These are phyloP conservation scores for Cantharellus anzutake DNA, from an alignment of 768 basidiomycete genomes.

Conservation along the genomic window DNA sequence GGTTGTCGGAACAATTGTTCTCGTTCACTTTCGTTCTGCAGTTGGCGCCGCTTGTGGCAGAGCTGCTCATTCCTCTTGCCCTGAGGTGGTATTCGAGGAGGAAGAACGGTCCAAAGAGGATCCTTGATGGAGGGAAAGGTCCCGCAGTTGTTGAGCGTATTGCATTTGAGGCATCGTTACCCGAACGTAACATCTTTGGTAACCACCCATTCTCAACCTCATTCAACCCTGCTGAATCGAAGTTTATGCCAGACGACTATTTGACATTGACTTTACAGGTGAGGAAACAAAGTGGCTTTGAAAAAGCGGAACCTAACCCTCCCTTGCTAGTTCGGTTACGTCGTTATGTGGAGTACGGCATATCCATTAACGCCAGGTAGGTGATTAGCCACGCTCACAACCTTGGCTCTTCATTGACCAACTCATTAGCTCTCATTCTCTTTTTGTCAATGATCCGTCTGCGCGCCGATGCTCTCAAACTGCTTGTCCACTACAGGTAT, in stretches of 20 bases:
- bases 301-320: background rate
- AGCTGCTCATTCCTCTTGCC: background rate
- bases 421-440: background rate
- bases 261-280: background rate
- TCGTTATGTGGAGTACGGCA: background rate
- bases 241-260: background rate
- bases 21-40: background rate
- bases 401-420: background rate
- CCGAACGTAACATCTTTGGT: background rate
- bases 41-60: background rate
- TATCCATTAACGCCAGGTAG: background rate
- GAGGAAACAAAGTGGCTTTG: background rate
- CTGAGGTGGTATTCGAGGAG: background rate
- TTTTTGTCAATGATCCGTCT: background rate
- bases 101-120: background rate
- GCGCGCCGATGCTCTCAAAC: background rate
- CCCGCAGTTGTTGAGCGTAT: background rate
- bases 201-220: background rate
- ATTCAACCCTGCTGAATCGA: background rate
- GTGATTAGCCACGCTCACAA: background rate
- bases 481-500: background rate
- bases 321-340: background rate
- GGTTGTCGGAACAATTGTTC: background rate
- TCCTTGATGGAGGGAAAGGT: background rate
- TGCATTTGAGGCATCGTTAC: background rate